Evolutionary conservation across 1,284 basidiomycete species (phyloP).

Genomic region (Vanrija sp.): DNA sequence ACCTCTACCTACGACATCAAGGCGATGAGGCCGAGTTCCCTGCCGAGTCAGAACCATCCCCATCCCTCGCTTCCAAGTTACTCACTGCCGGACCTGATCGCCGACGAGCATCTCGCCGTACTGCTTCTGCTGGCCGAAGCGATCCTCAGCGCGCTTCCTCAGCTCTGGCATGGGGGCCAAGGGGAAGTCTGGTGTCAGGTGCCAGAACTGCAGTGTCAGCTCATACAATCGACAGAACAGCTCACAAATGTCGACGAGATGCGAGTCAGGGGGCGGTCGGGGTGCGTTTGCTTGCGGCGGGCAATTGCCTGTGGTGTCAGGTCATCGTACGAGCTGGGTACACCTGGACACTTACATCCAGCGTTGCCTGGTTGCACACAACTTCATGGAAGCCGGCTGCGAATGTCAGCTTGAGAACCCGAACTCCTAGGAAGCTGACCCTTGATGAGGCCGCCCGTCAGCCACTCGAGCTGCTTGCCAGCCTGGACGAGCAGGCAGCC

Average conservation of each 20-base stretch:
- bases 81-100: conserved; percentile 75
- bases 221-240: not conserved
- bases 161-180: conserved; percentile 63
- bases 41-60: conserved; percentile 33
- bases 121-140: conserved; percentile 48
- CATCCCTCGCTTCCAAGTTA: not conserved
- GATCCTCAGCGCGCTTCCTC: conserved; percentile 43
- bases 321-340: not conserved
- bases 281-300: conserved; percentile 57
- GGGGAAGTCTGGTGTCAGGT: conserved; percentile 77
- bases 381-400: conserved; percentile 83
- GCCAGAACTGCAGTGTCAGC: conserved; percentile 62
- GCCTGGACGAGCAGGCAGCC: conserved; percentile 67
- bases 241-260: conserved; percentile 79
- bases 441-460: conserved; percentile 79
- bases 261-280: conserved; percentile 76
- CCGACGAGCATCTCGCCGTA: conserved; percentile 81
- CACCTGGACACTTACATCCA: conserved; percentile 55
- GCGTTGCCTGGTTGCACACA: conserved; percentile 72
- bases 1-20: conserved; percentile 54
- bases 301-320: conserved; percentile 58
- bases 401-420: conserved; percentile 6
- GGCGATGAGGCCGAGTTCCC: conserved; percentile 76
- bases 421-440: conserved; percentile 42
- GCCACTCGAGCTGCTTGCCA: conserved; percentile 85